phyloP scores from a whole-genome alignment of 345 rosid genomes.

The Adansonia digitata region DNA sequence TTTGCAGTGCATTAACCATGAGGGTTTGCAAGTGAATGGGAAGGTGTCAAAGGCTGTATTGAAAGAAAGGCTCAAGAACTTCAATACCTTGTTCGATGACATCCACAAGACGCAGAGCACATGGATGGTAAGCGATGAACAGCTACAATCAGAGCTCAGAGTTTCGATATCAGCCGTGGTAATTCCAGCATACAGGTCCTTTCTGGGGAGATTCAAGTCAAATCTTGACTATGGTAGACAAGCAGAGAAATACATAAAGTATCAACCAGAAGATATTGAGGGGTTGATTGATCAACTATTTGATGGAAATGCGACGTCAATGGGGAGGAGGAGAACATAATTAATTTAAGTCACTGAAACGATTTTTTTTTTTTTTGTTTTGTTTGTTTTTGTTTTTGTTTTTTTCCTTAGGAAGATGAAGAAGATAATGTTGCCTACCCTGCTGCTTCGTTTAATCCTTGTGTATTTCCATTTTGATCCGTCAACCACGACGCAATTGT shows the following conservation, averaged over 20 bases:
- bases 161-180: slow-evolving; percentile 73
- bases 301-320: slow-evolving; percentile 58
- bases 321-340: slow-evolving; percentile 40
- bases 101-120: slow-evolving; percentile 76
- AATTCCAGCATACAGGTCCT: slow-evolving; percentile 84
- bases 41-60: slow-evolving; percentile 57
- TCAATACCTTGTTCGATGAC: slow-evolving; percentile 76
- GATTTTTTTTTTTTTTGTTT: neutral
- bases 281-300: slow-evolving; percentile 63
- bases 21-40: slow-evolving; percentile 60
- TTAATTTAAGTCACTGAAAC: neutral
- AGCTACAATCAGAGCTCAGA: slow-evolving; percentile 85
- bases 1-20: slow-evolving; percentile 54
- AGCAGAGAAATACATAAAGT: slow-evolving; percentile 69
- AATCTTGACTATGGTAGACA: slow-evolving; percentile 55
- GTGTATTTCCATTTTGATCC: neutral
- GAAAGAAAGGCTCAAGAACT: slow-evolving; percentile 74
- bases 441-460: neutral
- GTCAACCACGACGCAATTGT: neutral
- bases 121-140: slow-evolving; percentile 91
- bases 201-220: slow-evolving; percentile 66
- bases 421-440: neutral
- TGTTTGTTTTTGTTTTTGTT: too few species aligned
- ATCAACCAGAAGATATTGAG: slow-evolving; percentile 85
- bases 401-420: neutral